Conservation (phyloP, 2,329 filamentous ascomycete species). For the Thielaviopsis punctulata region DNA sequence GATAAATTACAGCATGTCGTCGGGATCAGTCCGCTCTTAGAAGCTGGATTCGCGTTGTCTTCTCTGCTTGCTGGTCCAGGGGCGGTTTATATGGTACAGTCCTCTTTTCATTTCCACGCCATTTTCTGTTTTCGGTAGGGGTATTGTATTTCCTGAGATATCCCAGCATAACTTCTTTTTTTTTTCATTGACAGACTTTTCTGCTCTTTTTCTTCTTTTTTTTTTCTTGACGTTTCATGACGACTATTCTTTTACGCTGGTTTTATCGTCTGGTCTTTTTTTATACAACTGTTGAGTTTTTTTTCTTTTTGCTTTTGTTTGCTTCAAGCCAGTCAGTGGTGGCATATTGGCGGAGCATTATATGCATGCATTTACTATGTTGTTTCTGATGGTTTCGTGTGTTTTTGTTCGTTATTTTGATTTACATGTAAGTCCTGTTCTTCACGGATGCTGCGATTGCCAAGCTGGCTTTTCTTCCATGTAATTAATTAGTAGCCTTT, state of each 20-base stretch:
- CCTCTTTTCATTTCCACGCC: constrained; percentile 9
- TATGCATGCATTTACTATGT: not conserved
- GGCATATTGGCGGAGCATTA: not conserved
- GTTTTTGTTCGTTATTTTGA: not conserved
- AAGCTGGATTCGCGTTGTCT: not conserved
- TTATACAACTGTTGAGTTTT: not conserved
- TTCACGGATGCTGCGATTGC: not conserved
- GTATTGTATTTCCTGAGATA: too few relatives aligned
- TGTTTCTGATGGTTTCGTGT: not conserved
- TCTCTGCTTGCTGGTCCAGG: too few relatives aligned
- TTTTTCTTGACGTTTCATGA: not conserved
- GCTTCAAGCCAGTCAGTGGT: not conserved
- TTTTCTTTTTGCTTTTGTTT: constrained; percentile 9
- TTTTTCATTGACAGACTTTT: constrained; percentile 10
- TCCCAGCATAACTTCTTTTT: not conserved
- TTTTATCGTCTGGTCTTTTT: constrained; percentile 5
- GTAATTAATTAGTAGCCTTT: not conserved
- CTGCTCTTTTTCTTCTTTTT: constrained; percentile 2
- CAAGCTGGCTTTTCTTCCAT: not conserved
- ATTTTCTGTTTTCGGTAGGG: not conserved
- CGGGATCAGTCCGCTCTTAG: not conserved
- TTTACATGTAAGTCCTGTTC: not conserved
- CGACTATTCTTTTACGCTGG: too few relatives aligned
- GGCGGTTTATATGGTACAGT: too few relatives aligned
- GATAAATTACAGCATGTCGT: constrained; percentile 7